These are phyloP conservation scores for Pseudogymnoascus sp. DNA, from an alignment of 2,329 filamentous ascomycete species.

Conservation along the genomic window DNA sequence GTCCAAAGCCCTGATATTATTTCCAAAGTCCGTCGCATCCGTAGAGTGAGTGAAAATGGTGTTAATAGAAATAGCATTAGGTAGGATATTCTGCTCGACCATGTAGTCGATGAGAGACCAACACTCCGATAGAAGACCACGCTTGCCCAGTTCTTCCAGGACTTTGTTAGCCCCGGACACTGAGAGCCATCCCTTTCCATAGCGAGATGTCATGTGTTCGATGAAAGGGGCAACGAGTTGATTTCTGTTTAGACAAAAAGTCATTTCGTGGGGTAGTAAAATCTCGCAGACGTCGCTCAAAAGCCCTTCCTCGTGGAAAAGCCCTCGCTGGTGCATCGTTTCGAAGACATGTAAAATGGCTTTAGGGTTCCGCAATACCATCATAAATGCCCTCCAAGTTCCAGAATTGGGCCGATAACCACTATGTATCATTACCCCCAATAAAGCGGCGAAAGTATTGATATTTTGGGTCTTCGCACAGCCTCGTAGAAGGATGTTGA, in stretches of 20 bases:
- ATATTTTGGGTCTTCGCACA: constrained; percentile 3
- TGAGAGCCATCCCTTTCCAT: neutral
- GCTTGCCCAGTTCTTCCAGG: neutral
- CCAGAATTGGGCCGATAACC: constrained; percentile 3
- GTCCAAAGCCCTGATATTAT: neutral
- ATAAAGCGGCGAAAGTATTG: neutral
- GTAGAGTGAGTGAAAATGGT: neutral
- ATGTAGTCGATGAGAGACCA: constrained; percentile 4
- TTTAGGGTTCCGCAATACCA: neutral
- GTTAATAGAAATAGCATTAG: neutral
- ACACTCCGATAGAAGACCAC: neutral
- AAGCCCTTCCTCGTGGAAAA: constrained; percentile 6
- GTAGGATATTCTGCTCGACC: neutral
- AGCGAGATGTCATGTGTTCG: neutral
- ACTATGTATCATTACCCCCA: neutral
- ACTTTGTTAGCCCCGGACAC: neutral
- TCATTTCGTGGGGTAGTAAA: constrained; percentile 4
- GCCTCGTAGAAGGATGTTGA: constrained; percentile 3
- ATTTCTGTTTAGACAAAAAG: neutral
- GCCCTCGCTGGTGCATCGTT: neutral
- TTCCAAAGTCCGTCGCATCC: neutral
- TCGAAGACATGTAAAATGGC: neutral
- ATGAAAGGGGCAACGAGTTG: constrained; percentile 1
- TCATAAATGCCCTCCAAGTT: constrained; percentile 5
- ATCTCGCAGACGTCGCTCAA: neutral